Conservation (phyloP, 257 asterid species). For the Ligustrum vulgare region DNA sequence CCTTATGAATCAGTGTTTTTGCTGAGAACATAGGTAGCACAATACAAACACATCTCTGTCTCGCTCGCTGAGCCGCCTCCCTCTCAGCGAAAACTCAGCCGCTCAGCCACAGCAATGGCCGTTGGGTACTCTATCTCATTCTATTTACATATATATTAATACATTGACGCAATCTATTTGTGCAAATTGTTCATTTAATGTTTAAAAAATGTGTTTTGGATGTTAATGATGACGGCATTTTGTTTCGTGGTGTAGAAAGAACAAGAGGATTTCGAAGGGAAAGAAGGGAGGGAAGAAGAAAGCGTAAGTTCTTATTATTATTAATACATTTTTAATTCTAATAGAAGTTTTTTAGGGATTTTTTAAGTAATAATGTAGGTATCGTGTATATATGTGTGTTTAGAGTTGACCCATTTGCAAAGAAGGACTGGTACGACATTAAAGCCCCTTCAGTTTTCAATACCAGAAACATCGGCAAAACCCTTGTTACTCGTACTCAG, state of each 20-base stretch:
- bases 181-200: neutral
- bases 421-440: constrained; percentile 74
- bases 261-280: constrained; percentile 41
- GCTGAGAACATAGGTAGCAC: constrained; percentile 15
- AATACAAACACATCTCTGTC: constrained; percentile 1
- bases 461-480: constrained; percentile 53
- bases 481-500: constrained; percentile 69
- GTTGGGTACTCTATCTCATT: constrained; percentile 37
- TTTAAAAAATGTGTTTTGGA: neutral
- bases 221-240: neutral
- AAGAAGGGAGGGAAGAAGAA: constrained; percentile 52
- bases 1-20: constrained; percentile 30
- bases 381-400: neutral
- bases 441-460: constrained; percentile 60
- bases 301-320: constrained; percentile 8
- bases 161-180: neutral
- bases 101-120: constrained; percentile 36
- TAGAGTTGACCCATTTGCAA: constrained; percentile 55
- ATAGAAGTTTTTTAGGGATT: neutral
- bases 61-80: neutral
- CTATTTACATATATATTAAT: too few relatives aligned
- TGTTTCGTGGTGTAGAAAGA: constrained; percentile 26
- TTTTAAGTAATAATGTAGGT: neutral
- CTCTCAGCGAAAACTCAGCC: neutral
- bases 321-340: neutral